phyloP scores from a whole-genome alignment of 352 stramenopile genomes.

The Phytophthora ramorum region DNA sequence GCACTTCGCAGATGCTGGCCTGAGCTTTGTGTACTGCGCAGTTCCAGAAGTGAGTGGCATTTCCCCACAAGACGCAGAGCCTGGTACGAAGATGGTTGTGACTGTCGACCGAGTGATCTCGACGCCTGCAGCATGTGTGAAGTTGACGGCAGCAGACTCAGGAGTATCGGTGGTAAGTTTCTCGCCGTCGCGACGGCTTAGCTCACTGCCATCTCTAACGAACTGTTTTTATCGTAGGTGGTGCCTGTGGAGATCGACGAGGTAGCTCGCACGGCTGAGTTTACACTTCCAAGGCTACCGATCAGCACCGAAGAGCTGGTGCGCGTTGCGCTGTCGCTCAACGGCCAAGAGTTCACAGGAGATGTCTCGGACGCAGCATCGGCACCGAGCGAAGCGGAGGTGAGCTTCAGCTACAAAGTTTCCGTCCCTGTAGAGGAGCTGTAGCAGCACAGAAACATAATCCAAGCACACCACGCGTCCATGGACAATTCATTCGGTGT shows the following conservation, averaged over 20 bases:
- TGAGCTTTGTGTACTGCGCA: constrained; percentile 31
- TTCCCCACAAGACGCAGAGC: constrained; percentile 26
- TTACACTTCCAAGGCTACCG: constrained; percentile 36
- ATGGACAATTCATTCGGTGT: too few relatives aligned
- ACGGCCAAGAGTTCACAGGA: constrained; percentile 45
- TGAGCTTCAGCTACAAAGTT: constrained; percentile 35
- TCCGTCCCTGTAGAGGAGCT: not conserved
- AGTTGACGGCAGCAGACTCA: constrained; percentile 15
- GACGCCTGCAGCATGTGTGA: constrained; percentile 30
- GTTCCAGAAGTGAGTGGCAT: constrained; percentile 21
- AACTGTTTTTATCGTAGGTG: constrained; percentile 22
- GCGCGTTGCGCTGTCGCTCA: constrained; percentile 36
- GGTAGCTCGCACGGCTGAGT: constrained; percentile 26
- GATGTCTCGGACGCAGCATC: not conserved
- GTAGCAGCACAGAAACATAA: not conserved
- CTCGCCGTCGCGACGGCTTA: not conserved
- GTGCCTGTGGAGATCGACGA: constrained; percentile 35
- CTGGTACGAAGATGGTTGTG: constrained; percentile 30
- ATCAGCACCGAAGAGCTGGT: constrained; percentile 24
- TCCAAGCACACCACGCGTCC: too few relatives aligned
- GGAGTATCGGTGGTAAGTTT: constrained; percentile 34
- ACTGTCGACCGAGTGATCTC: constrained; percentile 25
- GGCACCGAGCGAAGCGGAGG: not conserved
- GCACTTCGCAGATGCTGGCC: constrained; percentile 46
- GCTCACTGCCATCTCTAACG: not conserved